A percentile compares a stretch with the other conserved stretches of the same genome.
Conservation (phyloP, 192 early-diverging fungal genomes). For the Linnemannia exigua region DNA sequence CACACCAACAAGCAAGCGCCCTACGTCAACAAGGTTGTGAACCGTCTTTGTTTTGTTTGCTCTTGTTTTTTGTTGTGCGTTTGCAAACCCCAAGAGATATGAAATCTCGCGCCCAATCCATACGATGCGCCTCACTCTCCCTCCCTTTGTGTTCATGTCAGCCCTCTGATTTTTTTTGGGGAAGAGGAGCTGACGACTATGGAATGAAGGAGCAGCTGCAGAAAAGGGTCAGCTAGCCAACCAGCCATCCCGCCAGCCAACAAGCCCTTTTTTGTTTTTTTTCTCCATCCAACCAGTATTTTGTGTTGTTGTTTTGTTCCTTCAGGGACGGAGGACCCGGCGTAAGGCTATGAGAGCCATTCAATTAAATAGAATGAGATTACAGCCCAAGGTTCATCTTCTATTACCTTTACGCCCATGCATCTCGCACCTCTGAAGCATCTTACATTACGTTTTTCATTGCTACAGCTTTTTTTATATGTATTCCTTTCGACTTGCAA, state of each 20-base stretch:
- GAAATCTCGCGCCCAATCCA: constrained; percentile 2
- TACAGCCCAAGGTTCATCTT: not conserved
- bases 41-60: no score
- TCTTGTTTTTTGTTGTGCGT: no score
- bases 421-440: not conserved
- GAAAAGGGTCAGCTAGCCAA: not conserved
- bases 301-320: not conserved
- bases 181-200: not conserved
- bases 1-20: no score
- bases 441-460: not conserved
- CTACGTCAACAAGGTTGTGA: not conserved
- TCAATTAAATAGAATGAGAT: constrained; percentile 9
- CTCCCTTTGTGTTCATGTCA: no score
- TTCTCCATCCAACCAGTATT: no score
- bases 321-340: not conserved
- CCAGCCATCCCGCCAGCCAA: no score
- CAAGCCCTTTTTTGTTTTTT: not conserved
- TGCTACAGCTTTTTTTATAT: not conserved
- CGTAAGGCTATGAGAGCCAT: not conserved
- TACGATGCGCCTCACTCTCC: not conserved
- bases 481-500: not conserved
- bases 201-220: no score
- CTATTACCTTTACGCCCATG: not conserved
- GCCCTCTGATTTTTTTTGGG: not conserved
- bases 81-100: constrained; percentile 1